These are phyloP conservation scores for Aureobasidium leucospermi DNA, from an alignment of 2,329 filamentous ascomycete species.

Conservation along the genomic window DNA sequence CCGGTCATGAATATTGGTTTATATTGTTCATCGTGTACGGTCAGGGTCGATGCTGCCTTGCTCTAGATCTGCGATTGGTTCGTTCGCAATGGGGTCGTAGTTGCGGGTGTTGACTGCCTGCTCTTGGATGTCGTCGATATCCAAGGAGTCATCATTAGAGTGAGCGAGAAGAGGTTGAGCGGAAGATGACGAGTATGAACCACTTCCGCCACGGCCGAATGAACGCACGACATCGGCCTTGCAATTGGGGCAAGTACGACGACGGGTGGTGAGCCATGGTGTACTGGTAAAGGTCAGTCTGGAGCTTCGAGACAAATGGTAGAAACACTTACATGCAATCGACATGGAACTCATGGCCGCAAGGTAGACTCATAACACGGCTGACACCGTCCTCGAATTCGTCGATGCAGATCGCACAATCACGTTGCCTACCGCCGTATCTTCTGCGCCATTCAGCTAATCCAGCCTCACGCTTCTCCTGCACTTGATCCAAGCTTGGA, in stretches of 20 bases:
- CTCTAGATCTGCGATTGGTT: conserved; percentile 29
- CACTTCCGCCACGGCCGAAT: conserved; percentile 21
- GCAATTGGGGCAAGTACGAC: conserved; percentile 96
- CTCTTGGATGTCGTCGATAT: conserved; percentile 27
- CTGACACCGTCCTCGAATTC: conserved; percentile 94
- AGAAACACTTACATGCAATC: conserved; percentile 87
- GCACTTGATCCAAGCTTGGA: conserved; percentile 31
- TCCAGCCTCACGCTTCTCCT: conserved; percentile 47
- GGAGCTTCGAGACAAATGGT: not conserved
- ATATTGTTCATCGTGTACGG: conserved; percentile 12
- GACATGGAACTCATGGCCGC: conserved; percentile 94
- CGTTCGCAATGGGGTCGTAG: conserved; percentile 25
- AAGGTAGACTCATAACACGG: conserved; percentile 92
- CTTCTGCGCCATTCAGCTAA: conserved; percentile 48
- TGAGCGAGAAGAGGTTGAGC: conserved; percentile 12
- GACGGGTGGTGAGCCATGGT: conserved; percentile 90
- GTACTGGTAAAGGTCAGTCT: conserved; percentile 51
- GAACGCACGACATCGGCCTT: conserved; percentile 84
- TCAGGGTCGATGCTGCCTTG: conserved; percentile 21
- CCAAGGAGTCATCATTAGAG: conserved; percentile 3
- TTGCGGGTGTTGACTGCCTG: conserved; percentile 26
- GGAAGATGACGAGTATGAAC: conserved; percentile 12
- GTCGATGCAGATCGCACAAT: conserved; percentile 94
- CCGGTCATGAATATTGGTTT: not conserved
- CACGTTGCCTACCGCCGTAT: conserved; percentile 61